These are phyloP conservation scores for Phylloporus sp. DNA, from an alignment of 768 basidiomycete species.

Conservation along the genomic window DNA sequence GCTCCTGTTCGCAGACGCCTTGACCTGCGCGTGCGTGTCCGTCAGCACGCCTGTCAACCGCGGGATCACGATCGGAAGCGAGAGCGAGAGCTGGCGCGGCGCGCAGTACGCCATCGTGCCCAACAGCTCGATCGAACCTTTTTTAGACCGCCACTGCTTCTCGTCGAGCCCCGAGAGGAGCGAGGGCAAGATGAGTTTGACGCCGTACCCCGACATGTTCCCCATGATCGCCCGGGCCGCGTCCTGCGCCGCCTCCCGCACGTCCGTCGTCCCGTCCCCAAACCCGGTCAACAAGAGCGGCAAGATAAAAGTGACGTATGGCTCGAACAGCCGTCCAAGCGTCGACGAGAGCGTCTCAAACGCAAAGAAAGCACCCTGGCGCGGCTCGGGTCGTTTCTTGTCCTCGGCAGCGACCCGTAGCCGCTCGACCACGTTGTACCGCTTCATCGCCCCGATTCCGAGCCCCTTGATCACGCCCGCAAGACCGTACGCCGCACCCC, in stretches of 20 bases:
- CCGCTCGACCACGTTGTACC: constrained; percentile 70
- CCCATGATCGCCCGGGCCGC: constrained; percentile 93
- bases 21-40: constrained; percentile 96
- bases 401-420: constrained; percentile 77
- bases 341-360: constrained; percentile 87
- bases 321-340: constrained; percentile 88
- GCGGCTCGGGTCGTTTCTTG: constrained; percentile 79
- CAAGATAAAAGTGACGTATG: constrained; percentile 80
- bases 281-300: constrained; percentile 80
- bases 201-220: constrained; percentile 88
- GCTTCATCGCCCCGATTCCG: constrained; percentile 80
- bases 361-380: constrained; percentile 93
- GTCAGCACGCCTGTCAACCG: constrained; percentile 92
- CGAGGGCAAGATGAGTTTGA: constrained; percentile 91
- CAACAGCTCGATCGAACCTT: constrained; percentile 92
- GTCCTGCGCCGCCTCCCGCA: constrained; percentile 90
- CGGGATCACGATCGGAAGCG: constrained; percentile 94
- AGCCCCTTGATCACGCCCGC: constrained; percentile 91
- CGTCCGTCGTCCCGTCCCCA: constrained; percentile 81
- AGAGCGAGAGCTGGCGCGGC: constrained; percentile 88
- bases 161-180: constrained; percentile 89
- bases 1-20: constrained; percentile 87
- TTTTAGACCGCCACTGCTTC: constrained; percentile 98
- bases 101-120: constrained; percentile 99
- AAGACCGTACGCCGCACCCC: constrained; percentile 96